Conservation (phyloP, 2,329 filamentous ascomycete species). For the Dothistroma pini region DNA sequence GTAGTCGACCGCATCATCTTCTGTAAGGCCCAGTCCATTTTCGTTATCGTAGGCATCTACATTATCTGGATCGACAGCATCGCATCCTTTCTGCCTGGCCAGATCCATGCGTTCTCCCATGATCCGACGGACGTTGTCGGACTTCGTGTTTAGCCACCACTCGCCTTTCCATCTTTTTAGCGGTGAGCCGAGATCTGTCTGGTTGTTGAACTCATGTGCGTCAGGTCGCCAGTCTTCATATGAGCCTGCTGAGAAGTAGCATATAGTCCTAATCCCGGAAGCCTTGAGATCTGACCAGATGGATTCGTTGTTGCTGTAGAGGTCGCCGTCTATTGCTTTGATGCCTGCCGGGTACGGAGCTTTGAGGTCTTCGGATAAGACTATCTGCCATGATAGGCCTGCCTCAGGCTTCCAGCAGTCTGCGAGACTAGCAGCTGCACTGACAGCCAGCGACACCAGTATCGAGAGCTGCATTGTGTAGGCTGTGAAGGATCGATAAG, state of each 20-base stretch:
- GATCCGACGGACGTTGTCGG: constrained; percentile 56
- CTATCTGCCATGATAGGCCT: constrained; percentile 8
- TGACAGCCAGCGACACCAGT: neutral
- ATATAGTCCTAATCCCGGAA: constrained; percentile 44
- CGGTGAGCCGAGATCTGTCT: constrained; percentile 54
- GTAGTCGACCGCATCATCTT: constrained; percentile 55
- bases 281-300: constrained; percentile 10
- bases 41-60: constrained; percentile 25
- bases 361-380: constrained; percentile 2
- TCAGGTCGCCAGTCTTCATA: constrained; percentile 67
- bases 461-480: neutral
- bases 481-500: neutral
- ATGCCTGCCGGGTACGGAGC: neutral
- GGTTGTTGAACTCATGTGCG: constrained; percentile 51
- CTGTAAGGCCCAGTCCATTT: constrained; percentile 55
- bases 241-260: constrained; percentile 71
- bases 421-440: neutral
- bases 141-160: constrained; percentile 61
- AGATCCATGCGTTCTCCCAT: constrained; percentile 59
- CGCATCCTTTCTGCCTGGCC: constrained; percentile 45
- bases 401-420: constrained; percentile 1
- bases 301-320: constrained; percentile 8
- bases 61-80: constrained; percentile 37
- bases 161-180: constrained; percentile 65
- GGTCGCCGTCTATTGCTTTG: constrained; percentile 11